Percentiles rank a stretch among this genome's conserved stretches.
These are phyloP conservation scores for Podospora conica DNA, from an alignment of 495 filamentous ascomycete genomes.

Conservation along the genomic window DNA sequence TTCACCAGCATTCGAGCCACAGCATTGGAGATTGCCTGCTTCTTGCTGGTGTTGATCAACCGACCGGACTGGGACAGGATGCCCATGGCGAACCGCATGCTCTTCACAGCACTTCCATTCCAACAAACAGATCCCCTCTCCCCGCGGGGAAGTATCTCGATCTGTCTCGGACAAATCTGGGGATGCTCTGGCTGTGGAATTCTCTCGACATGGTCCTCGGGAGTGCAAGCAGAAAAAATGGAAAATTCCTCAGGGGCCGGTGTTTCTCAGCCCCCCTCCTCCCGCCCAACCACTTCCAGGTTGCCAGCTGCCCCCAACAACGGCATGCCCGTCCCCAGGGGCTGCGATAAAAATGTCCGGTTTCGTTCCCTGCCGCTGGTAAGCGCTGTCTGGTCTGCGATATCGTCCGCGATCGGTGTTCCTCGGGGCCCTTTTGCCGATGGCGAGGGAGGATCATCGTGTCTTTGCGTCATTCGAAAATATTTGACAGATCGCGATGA, in stretches of 20 bases:
- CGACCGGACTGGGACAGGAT: not conserved
- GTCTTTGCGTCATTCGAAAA: constrained; percentile 6
- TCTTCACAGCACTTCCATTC: not conserved
- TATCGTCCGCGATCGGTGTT: not conserved
- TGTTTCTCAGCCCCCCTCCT: not conserved
- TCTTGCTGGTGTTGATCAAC: not conserved
- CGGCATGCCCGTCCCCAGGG: not conserved
- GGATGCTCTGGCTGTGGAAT: not conserved
- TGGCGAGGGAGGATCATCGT: not conserved
- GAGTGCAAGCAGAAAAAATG: not conserved
- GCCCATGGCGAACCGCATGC: not conserved
- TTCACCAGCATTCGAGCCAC: not conserved
- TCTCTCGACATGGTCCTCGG: not conserved
- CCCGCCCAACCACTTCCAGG: not conserved
- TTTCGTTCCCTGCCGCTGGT: not conserved
- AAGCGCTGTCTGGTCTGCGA: not conserved
- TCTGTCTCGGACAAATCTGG: not conserved
- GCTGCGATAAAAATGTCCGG: not conserved
- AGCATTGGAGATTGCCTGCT: not conserved
- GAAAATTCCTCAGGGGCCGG: not conserved
- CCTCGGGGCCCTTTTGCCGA: not conserved
- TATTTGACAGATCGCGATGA: not conserved
- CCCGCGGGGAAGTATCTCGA: not conserved
- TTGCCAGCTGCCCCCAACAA: not conserved
- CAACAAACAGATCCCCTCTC: not conserved